A percentile compares a stretch with the other conserved stretches of the same genome.
Conservation (phyloP, 192 early-diverging fungal genomes). For the Backusella circina region DNA sequence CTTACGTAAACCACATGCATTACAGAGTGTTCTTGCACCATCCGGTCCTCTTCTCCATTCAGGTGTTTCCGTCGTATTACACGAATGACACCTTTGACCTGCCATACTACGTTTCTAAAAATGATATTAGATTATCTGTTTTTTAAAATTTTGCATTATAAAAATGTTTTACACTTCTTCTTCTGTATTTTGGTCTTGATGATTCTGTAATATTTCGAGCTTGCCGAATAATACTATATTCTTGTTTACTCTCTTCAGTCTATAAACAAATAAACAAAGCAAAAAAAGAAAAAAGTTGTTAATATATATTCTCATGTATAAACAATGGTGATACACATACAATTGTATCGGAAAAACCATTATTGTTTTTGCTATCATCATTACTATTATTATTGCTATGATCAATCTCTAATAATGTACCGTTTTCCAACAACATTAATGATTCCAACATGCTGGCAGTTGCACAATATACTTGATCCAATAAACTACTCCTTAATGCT, state of each 20-base stretch:
- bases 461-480: background rate
- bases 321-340: background rate
- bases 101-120: slow-evolving; percentile 13
- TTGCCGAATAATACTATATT: slow-evolving; percentile 12
- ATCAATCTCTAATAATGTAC: background rate
- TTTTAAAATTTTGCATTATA: background rate
- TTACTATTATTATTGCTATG: background rate
- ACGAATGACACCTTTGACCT: slow-evolving; percentile 59
- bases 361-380: background rate
- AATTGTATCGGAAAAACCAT: background rate
- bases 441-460: background rate
- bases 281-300: background rate
- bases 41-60: slow-evolving; percentile 94
- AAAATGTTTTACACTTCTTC: slow-evolving; percentile 12
- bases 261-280: background rate
- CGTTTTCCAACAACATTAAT: background rate
- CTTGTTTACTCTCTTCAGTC: background rate
- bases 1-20: slow-evolving; percentile 92
- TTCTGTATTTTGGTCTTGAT: slow-evolving; percentile 7
- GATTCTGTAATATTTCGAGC: slow-evolving; percentile 8
- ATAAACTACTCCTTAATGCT: background rate
- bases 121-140: background rate
- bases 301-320: background rate
- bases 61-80: slow-evolving; percentile 84
- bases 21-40: slow-evolving; percentile 93